Percentiles rank a stretch among this genome's conserved stretches.
phyloP scores from a whole-genome alignment of 2,329 filamentous ascomycete genomes.

The Dothideomycetes sp. region DNA sequence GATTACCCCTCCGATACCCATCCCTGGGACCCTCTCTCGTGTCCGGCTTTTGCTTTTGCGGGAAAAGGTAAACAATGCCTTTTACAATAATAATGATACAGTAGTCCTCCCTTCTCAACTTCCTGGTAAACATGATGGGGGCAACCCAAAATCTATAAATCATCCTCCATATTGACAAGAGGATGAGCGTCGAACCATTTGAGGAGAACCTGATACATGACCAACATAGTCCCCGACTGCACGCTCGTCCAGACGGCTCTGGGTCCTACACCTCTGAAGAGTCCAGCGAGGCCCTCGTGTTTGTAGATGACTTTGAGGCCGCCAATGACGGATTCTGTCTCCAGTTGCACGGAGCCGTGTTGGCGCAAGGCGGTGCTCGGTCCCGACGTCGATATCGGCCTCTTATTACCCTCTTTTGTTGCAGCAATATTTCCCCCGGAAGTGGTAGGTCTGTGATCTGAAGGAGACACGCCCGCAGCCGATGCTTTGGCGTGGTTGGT shows the following conservation, averaged over 20 bases:
- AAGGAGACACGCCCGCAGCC: conserved; percentile 2
- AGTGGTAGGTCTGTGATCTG: conserved; percentile 7
- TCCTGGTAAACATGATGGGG: too few species aligned
- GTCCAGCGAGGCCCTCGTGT: conserved; percentile 76
- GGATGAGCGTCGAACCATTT: conserved; percentile 58
- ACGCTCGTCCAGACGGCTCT: conserved; percentile 94
- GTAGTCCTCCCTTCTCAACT: too few species aligned
- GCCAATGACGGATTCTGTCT: conserved; percentile 80
- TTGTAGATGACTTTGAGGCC: conserved; percentile 81
- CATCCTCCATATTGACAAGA: conserved; percentile 19
- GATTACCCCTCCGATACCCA: too few species aligned
- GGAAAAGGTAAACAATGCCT: too few species aligned
- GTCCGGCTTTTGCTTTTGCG: too few species aligned
- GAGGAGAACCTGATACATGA: conserved; percentile 82
- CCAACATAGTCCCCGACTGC: conserved; percentile 92
- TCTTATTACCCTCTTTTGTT: conserved; percentile 36
- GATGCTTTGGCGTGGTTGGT: conserved; percentile 5
- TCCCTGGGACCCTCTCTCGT: too few species aligned
- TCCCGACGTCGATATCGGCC: conserved; percentile 79
- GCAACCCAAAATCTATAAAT: background rate
- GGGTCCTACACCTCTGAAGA: conserved; percentile 91
- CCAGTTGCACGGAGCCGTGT: conserved; percentile 67
- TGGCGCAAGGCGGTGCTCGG: conserved; percentile 72
- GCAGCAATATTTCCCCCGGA: conserved; percentile 12
- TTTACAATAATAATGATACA: too few species aligned